Evolutionary conservation across 2,329 filamentous ascomycete genomes (phyloP).

Genomic region (Beauveria sp.): DNA sequence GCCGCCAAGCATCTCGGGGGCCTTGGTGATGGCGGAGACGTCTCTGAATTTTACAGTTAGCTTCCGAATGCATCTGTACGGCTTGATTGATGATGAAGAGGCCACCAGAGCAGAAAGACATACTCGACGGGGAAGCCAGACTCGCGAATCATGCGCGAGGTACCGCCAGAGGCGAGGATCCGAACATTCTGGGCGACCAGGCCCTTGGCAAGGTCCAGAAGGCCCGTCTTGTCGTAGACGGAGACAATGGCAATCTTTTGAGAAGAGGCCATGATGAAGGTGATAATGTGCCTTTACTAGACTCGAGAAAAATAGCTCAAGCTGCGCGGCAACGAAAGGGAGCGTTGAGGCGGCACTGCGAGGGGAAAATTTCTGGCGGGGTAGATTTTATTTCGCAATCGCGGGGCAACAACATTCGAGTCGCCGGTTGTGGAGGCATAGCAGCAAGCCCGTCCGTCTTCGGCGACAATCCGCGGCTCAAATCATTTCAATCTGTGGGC

Average conservation of each 20-base stretch:
- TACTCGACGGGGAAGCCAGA: slow-evolving; percentile 93
- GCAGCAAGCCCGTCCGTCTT: not conserved
- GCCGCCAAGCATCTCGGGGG: slow-evolving; percentile 92
- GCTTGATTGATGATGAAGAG: not conserved
- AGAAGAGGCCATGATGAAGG: slow-evolving; percentile 26
- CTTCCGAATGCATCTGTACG: not conserved
- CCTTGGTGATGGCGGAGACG: slow-evolving; percentile 92
- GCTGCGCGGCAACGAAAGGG: not conserved
- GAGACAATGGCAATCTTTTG: slow-evolving; percentile 81
- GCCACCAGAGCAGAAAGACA: slow-evolving; percentile 24
- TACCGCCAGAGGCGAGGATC: slow-evolving; percentile 89
- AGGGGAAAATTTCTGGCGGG: slow-evolving; percentile 9
- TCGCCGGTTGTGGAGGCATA: slow-evolving; percentile 1
- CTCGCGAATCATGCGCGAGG: slow-evolving; percentile 92
- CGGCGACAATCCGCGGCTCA: not conserved
- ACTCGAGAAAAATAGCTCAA: not conserved
- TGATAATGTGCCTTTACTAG: not conserved
- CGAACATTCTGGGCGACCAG: slow-evolving; percentile 83
- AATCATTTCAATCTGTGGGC: not conserved
- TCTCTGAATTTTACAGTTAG: slow-evolving; percentile 51
- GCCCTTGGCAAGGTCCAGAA: slow-evolving; percentile 86
- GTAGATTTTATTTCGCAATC: slow-evolving; percentile 10
- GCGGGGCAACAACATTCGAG: slow-evolving; percentile 4
- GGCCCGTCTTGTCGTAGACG: slow-evolving; percentile 97
- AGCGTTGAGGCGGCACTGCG: not conserved